Base-by-base conservation (phyloP, 768 basidiomycete genomes). In the Neoboletus magnificus region DNA sequence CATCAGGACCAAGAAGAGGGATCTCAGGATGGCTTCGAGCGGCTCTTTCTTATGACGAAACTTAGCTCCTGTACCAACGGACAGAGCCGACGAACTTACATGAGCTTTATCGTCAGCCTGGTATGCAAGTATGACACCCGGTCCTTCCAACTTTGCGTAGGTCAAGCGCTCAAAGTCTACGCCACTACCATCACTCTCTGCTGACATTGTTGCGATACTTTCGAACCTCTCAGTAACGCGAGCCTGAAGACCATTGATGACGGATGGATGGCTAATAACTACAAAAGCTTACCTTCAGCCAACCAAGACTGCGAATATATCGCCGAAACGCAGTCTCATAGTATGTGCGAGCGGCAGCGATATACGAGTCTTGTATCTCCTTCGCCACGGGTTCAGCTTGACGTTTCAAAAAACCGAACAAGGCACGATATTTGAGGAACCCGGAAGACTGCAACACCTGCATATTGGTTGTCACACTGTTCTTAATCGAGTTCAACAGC, bases 261-360 rank as follows among this genome's bases (percentile, higher is more conserved):
- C 1, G 25, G 40, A 39, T 39, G 46, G 23, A 30, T 30, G 5
- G 5, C 22, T 6, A 22, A 41, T 3, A 29, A 49, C 48, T 44
- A 49, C 13, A 20, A 33, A 48, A 59, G 23, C 74, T 47, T 42
- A 89, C 89, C 79, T 89, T 91, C 49, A 98, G 79, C 72, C 79
- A 84, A 35, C 85, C 82, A 45, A 99, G 75, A 66, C 86, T 88
- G 43, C 97, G 79, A 23, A 86, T 80, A 69, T 98, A 99, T 41
- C 97, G 77, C 58, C 97, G 77, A 69, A 98, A 95, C 1, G 89
- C 92, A 22, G 97, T 98, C 73, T 99, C 97, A 56, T 93, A 98
- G 69, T 97, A 99, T 22, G 91, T 81, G 39, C 94, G 84, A 15
- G 91, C 88, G 27, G 89, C 83, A 33, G 82, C 82, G 29, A 89